Evolutionary conservation across 768 basidiomycete species (phyloP), one percentile per base, ranked within the genome.

Genomic region (Agaricus subrufescens): DNA sequence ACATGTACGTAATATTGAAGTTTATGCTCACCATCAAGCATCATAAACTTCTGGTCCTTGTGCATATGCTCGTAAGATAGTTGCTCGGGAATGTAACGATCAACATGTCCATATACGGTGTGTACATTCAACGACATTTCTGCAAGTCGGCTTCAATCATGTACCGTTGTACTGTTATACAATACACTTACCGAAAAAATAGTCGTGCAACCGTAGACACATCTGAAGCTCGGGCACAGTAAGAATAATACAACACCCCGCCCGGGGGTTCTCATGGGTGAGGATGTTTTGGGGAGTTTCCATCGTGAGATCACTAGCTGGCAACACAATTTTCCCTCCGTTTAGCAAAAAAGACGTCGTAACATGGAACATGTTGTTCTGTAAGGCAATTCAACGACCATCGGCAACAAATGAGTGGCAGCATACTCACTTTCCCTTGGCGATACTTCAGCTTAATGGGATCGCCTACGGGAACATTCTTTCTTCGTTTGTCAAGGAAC

Each of bases 361-460:
- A 2, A 90, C 87, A 68, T 96, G 89, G 59, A 97, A 81, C 61
- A 86, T 77, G 64, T 98, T 96, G 7, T 84, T 80, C 92, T 96
- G 61, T 37, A n/a, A 44, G 12, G 30, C 43, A 27, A 48, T 4
- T 38, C 58, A 42, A 60, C 60, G 30, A 49, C 54, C 26, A 15
- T 4, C 26, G 12, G 26, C 2, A 27, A 23, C 30, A 10, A 37
- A 12, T 37, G 27, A 1, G 47, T 38, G 25, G 50, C 47, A 40
- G 14, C 38, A 51, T 19, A 49, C 75, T 65, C 63, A 92, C 93
- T 72, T 86, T 84, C 46, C 85, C 89, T 46, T 84, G 81, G 8
- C 94, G 80, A 69, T 94, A 92, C 64, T 91, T 94, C 56, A 81
- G 73, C 51, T 80, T 73, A 1, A 96, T 76, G 0, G 91, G 92